These are phyloP conservation scores for Fusarium torreyae DNA, from an alignment of 2,329 filamentous ascomycete species.

Conservation along the genomic window DNA sequence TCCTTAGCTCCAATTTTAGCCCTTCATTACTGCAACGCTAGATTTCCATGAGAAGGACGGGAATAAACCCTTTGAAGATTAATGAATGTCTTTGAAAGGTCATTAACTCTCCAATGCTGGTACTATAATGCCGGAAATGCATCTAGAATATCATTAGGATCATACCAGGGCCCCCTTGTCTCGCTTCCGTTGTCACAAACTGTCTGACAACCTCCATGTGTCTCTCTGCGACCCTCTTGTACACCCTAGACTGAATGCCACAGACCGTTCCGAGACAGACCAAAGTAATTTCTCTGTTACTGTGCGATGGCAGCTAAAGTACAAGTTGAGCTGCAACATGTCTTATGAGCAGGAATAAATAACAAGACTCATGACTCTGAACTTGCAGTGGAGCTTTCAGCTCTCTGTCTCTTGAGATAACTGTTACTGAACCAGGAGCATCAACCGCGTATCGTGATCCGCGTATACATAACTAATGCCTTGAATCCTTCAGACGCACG, in stretches of 20 bases:
- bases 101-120: background rate
- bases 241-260: no score
- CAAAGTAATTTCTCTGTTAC: constrained; percentile 1
- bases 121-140: background rate
- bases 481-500: constrained; percentile 16
- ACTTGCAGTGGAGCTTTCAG: no score
- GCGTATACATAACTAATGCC: background rate
- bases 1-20: no score
- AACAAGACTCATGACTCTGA: no score
- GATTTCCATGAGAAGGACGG: background rate
- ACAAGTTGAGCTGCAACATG: no score
- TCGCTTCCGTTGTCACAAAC: constrained; percentile 21
- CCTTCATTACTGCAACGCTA: background rate
- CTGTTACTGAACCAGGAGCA: no score
- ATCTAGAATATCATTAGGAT: background rate
- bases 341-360: no score
- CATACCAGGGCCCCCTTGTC: constrained; percentile 31
- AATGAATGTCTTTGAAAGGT: background rate
- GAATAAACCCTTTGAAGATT: no score
- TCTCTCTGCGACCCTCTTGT: constrained; percentile 10
- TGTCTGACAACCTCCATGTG: constrained; percentile 23
- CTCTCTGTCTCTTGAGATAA: no score
- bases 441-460: constrained; percentile 13
- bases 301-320: background rate
- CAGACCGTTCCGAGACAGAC: constrained; percentile 5